Conservation (phyloP, 257 asterid genomes). For the Lithospermum erythrorhizon region DNA sequence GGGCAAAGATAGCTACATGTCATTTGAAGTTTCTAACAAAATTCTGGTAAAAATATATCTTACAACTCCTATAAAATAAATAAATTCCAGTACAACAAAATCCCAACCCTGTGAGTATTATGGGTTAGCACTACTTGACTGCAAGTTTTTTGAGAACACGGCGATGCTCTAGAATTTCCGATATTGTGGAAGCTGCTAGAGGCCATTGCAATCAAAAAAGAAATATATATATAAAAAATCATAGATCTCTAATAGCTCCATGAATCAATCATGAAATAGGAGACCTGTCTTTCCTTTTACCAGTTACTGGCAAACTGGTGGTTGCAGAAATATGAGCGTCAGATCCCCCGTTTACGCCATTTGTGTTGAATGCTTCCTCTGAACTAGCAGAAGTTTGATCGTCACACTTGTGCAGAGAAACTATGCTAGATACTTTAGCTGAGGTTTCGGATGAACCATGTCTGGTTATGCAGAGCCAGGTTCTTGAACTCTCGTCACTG, state of each 20-base stretch:
- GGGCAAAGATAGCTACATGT: too few species aligned
- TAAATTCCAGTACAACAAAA: neutral
- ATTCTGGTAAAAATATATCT: too few species aligned
- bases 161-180: neutral
- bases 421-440: neutral
- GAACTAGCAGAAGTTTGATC: conserved; percentile 5
- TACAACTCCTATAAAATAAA: too few species aligned
- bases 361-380: neutral
- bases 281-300: neutral
- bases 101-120: neutral
- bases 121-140: neutral
- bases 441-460: conserved; percentile 18
- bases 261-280: neutral
- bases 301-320: neutral
- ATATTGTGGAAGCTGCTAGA: neutral
- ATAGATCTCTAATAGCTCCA: neutral
- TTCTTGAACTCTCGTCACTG: conserved; percentile 45
- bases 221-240: too few species aligned
- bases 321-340: too few species aligned
- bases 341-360: neutral
- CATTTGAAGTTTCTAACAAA: too few species aligned
- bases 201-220: neutral
- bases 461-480: conserved; percentile 69
- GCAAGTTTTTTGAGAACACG: neutral
- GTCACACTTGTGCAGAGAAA: conserved; percentile 7